Evolutionary conservation across 2,329 filamentous ascomycete species (phyloP).

Genomic region (Aurifilum marmelostoma): DNA sequence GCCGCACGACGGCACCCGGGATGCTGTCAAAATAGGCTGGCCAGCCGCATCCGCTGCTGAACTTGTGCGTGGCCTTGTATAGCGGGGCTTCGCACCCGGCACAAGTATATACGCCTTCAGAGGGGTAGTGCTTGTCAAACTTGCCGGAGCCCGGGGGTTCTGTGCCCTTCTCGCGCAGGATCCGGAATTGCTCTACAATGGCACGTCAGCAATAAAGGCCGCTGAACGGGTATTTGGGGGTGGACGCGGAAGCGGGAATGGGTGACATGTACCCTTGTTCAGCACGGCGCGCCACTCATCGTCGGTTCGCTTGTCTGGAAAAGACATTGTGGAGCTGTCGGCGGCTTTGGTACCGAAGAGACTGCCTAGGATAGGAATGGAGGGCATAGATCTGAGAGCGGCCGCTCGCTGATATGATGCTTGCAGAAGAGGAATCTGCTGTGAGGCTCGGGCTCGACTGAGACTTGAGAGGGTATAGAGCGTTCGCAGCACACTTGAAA

Average conservation of each 20-base stretch:
- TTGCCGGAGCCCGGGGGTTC: constrained; percentile 79
- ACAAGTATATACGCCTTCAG: constrained; percentile 80
- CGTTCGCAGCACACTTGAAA: constrained; percentile 50
- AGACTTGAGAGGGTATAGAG: constrained; percentile 52
- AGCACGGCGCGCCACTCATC: constrained; percentile 90
- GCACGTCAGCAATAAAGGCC: constrained; percentile 5
- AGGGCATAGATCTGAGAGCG: constrained; percentile 66
- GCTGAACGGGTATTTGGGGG: too few relatives aligned
- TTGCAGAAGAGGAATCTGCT: constrained; percentile 27
- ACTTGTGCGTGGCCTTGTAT: constrained; percentile 93
- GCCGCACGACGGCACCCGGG: constrained; percentile 83
- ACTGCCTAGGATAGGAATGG: constrained; percentile 76
- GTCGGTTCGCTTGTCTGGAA: constrained; percentile 78
- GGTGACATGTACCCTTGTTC: constrained; percentile 51
- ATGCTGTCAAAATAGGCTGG: constrained; percentile 97
- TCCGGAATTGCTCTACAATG: constrained; percentile 83
- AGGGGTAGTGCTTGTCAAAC: constrained; percentile 84
- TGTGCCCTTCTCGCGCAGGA: constrained; percentile 90
- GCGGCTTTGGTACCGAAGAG: constrained; percentile 68
- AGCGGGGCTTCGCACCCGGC: constrained; percentile 84
- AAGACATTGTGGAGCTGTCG: constrained; percentile 59
- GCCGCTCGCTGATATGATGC: constrained; percentile 34
- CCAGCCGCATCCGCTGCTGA: constrained; percentile 96
- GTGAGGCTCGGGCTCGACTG: constrained; percentile 41
- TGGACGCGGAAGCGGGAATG: not conserved